Conservation (phyloP, 2,329 filamentous ascomycete genomes). For the Apiospora phragmitis region DNA sequence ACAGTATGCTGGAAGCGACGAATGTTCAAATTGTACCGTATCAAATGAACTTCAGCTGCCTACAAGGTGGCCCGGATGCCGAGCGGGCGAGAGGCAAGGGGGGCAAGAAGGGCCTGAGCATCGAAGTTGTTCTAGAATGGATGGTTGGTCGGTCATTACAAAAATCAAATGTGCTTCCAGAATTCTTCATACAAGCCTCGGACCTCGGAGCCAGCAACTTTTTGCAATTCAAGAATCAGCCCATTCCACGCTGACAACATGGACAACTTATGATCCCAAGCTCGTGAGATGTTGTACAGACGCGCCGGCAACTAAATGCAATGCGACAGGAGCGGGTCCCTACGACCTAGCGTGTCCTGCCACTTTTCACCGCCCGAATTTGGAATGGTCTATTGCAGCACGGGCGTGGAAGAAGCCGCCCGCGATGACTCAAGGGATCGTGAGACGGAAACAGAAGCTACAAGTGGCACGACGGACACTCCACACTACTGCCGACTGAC, state of each 20-base stretch:
- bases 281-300: background rate
- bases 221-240: background rate
- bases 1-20: no score
- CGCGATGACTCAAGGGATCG: background rate
- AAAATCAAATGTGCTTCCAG: background rate
- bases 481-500: conserved; percentile 1
- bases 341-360: conserved; percentile 12
- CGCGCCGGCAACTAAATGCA: background rate
- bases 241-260: background rate
- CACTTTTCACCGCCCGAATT: conserved; percentile 25
- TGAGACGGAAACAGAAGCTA: background rate
- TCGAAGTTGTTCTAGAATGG: no score
- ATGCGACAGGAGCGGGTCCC: background rate
- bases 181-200: background rate
- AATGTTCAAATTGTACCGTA: no score
- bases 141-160: background rate
- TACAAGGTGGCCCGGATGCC: no score
- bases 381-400: background rate
- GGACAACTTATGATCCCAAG: background rate
- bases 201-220: background rate
- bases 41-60: no score
- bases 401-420: background rate
- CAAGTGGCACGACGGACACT: conserved; percentile 3
- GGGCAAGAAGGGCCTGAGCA: no score
- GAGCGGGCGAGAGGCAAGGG: no score